Evolutionary conservation across 768 basidiomycete genomes (phyloP).

Genomic region (Suillus fuscotomentosus): DNA sequence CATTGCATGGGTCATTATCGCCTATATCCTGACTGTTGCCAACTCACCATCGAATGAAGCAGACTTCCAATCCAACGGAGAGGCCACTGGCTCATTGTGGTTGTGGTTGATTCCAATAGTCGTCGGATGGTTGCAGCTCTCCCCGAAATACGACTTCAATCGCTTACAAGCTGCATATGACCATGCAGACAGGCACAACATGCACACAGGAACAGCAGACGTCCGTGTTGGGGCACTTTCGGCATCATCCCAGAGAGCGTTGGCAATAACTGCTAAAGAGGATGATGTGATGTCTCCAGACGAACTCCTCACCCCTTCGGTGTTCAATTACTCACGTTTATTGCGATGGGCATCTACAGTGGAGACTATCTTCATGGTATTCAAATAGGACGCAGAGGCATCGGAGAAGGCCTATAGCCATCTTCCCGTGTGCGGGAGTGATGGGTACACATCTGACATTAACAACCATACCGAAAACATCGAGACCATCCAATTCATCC

Average conservation of each 20-base stretch:
- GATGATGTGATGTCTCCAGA: not conserved
- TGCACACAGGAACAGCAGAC: not conserved
- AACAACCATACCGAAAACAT: no score
- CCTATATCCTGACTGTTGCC: not conserved
- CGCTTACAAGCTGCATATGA: not conserved
- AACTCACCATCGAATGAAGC: not conserved
- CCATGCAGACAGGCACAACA: not conserved
- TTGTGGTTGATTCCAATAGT: not conserved
- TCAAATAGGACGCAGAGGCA: not conserved
- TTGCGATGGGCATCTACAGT: not conserved
- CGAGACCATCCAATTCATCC: not conserved
- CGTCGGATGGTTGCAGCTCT: not conserved
- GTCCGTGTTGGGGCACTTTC: accelerated
- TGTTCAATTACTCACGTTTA: not conserved
- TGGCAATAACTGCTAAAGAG: not conserved
- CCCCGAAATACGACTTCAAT: not conserved
- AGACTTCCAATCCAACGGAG: not conserved
- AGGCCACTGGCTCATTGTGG: not conserved
- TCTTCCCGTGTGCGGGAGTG: not conserved
- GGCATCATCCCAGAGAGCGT: not conserved
- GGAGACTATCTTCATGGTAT: not conserved
- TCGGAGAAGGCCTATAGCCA: not conserved
- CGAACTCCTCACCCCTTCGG: not conserved
- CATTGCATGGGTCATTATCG: not conserved
- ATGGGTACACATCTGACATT: not conserved